phyloP scores from a whole-genome alignment of 257 asterid species.

The Paulownia fortunei region DNA sequence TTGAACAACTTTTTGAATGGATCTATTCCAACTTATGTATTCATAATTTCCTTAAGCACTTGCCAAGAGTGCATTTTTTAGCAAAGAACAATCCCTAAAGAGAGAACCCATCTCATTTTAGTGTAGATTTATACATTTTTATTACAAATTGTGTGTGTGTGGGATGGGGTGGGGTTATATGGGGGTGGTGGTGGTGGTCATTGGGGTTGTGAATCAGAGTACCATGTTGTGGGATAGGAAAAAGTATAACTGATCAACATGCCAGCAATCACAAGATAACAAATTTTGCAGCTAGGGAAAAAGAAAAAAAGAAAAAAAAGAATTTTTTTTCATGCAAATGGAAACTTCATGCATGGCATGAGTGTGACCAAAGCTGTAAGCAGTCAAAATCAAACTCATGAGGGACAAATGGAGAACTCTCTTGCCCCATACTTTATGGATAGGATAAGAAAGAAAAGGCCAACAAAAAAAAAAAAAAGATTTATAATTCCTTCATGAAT shows the following conservation, averaged over 20 bases:
- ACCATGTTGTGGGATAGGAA: conserved; percentile 11
- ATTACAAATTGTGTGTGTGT: not conserved
- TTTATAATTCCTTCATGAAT: not conserved
- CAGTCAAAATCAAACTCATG: conserved; percentile 55
- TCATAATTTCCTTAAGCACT: conserved; percentile 1
- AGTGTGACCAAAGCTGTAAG: conserved; percentile 46
- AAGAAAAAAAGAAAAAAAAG: not conserved
- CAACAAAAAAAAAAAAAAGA: not conserved
- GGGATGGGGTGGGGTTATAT: not conserved
- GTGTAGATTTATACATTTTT: not conserved
- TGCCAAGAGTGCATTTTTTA: conserved; percentile 24
- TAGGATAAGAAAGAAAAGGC: conserved; percentile 47
- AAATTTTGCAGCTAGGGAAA: not conserved
- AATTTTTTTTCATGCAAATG: conserved; percentile 36
- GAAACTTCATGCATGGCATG: conserved; percentile 43
- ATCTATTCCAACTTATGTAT: conserved; percentile 31
- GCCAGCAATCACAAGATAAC: conserved; percentile 27
- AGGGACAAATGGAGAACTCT: conserved; percentile 53
- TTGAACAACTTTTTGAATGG: conserved; percentile 20
- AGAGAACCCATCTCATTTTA: conserved; percentile 18
- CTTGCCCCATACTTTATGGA: conserved; percentile 63
- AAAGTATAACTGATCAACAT: conserved; percentile 14
- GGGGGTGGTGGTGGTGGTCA: not conserved
- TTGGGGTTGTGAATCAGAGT: conserved; percentile 13
- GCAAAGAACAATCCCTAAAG: not conserved